These are phyloP conservation scores for Pseudovirgaria hyperparasitica DNA, from an alignment of 2,329 filamentous ascomycete species.

Conservation along the genomic window DNA sequence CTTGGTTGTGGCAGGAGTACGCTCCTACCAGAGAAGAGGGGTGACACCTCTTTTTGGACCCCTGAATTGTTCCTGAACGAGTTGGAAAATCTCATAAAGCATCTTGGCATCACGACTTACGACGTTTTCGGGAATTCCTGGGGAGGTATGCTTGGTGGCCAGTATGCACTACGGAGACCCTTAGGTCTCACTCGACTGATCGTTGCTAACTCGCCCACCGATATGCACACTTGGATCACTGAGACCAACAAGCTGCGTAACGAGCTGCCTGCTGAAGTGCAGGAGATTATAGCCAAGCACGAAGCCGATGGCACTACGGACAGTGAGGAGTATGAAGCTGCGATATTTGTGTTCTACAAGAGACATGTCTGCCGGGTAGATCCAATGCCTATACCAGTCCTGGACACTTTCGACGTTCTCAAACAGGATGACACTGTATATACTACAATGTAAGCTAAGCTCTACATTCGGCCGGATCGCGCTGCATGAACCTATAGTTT, in stretches of 20 bases:
- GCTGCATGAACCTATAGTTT: not conserved
- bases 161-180: constrained; percentile 3
- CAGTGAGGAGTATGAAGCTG: constrained; percentile 17
- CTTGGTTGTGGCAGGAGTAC: constrained; percentile 4
- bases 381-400: constrained; percentile 16
- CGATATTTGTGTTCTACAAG: constrained; percentile 16
- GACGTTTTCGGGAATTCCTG: constrained; percentile 5
- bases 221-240: constrained; percentile 16
- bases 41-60: constrained; percentile 5
- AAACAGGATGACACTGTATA: constrained; percentile 22
- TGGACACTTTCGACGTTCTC: constrained; percentile 12
- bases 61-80: constrained; percentile 4
- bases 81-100: constrained; percentile 3
- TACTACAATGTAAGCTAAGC: constrained; percentile 16
- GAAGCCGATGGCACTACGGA: constrained; percentile 17
- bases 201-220: constrained; percentile 14
- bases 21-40: constrained; percentile 3
- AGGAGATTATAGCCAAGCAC: constrained; percentile 14
- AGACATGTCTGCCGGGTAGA: constrained; percentile 16
- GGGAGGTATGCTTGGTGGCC: constrained; percentile 6
- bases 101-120: constrained; percentile 3
- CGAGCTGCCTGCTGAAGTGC: constrained; percentile 14
- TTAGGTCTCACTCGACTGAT: constrained; percentile 3
- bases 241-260: constrained; percentile 12
- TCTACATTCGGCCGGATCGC: not conserved